Percentiles rank a stretch among this genome's conserved stretches.
Conservation (phyloP, 1,284 basidiomycete genomes). For the Naganishia liquefaciens region DNA sequence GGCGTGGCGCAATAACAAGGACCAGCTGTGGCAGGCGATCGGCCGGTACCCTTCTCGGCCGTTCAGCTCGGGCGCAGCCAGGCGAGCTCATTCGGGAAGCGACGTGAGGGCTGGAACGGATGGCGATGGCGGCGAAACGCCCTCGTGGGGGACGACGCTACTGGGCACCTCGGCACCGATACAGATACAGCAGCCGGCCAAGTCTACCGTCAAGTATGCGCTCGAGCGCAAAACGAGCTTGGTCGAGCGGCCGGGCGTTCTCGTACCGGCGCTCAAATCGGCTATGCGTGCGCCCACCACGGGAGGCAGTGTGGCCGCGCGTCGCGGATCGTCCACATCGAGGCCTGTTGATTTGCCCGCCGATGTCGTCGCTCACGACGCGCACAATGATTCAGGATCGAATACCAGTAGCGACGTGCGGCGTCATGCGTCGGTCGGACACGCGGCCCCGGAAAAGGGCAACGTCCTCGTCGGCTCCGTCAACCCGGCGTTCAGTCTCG, state of each 20-base stretch:
- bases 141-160: constrained; percentile 31
- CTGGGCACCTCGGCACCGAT: constrained; percentile 49
- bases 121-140: constrained; percentile 26
- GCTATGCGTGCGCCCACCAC: constrained; percentile 39
- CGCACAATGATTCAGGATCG: not conserved
- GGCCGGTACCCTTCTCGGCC: constrained; percentile 16
- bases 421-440: constrained; percentile 3
- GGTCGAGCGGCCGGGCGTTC: constrained; percentile 43
- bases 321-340: not conserved
- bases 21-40: constrained; percentile 33
- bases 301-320: constrained; percentile 3
- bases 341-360: not conserved
- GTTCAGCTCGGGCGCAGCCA: constrained; percentile 25
- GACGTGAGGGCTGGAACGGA: constrained; percentile 33
- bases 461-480: not conserved
- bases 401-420: constrained; percentile 17
- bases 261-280: constrained; percentile 47
- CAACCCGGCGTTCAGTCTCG: constrained; percentile 5
- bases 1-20: constrained; percentile 43
- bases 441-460: not conserved
- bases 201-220: constrained; percentile 2
- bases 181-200: constrained; percentile 39
- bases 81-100: not conserved
- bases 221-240: constrained; percentile 47
- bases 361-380: constrained; percentile 17